Percentiles rank a stretch among this genome's conserved stretches.
phyloP scores from a whole-genome alignment of 2,329 filamentous ascomycete species.

The Leptodontidium sp. region DNA sequence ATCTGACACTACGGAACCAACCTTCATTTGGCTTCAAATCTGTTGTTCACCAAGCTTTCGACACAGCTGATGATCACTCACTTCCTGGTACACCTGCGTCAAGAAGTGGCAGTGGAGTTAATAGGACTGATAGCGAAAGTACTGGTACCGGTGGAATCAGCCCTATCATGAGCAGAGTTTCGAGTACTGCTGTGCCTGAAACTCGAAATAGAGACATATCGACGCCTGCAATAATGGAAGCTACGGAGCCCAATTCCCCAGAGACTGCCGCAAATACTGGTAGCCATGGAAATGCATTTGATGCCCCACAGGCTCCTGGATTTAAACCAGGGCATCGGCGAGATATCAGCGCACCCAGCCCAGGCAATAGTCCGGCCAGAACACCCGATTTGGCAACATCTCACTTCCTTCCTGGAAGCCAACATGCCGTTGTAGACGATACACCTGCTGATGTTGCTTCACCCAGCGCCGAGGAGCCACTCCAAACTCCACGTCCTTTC shows the following conservation, averaged over 20 bases:
- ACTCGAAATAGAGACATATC: constrained; percentile 47
- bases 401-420: constrained; percentile 51
- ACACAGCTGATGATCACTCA: constrained; percentile 59
- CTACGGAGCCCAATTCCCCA: constrained; percentile 49
- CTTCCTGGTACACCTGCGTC: constrained; percentile 61
- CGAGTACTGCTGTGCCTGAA: constrained; percentile 51
- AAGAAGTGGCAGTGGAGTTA: constrained; percentile 56
- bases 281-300: constrained; percentile 24
- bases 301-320: constrained; percentile 38
- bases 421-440: constrained; percentile 54
- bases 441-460: constrained; percentile 42
- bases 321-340: constrained; percentile 63
- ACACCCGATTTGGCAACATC: constrained; percentile 59
- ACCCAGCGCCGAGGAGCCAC: constrained; percentile 24
- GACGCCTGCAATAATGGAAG: constrained; percentile 64
- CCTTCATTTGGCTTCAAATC: constrained; percentile 64
- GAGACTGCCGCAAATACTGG: neutral
- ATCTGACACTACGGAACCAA: constrained; percentile 56
- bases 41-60: constrained; percentile 72
- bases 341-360: constrained; percentile 64
- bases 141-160: constrained; percentile 60
- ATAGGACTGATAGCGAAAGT: constrained; percentile 67
- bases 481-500: constrained; percentile 34
- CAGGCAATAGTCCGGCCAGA: constrained; percentile 67
- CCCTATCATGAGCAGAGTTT: constrained; percentile 68